These are phyloP conservation scores for Hordeum pubiflorum DNA, from an alignment of 202 grass and related monocot species.

Conservation along the genomic window DNA sequence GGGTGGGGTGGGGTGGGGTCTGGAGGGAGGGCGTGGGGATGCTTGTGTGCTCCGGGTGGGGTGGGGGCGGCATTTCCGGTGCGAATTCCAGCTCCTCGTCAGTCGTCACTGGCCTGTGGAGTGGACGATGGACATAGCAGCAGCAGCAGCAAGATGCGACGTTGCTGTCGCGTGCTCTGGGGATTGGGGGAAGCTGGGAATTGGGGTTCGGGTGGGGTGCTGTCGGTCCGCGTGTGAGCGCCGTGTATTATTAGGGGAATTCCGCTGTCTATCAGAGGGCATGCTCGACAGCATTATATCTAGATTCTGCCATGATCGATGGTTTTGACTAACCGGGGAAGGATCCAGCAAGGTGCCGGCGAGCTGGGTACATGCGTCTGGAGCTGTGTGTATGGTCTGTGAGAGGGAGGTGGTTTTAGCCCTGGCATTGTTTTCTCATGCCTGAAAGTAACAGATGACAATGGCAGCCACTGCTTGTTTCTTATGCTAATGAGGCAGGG, in stretches of 20 bases:
- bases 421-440: not conserved
- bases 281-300: not conserved
- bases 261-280: not conserved
- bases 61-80: not conserved
- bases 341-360: conserved; percentile 16
- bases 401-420: not conserved
- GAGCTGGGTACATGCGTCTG: not conserved
- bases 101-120: not conserved
- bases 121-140: not conserved
- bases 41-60: not conserved
- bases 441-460: not conserved
- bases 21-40: not conserved
- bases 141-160: not conserved
- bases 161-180: not conserved
- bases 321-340: not conserved
- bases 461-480: not conserved
- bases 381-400: not conserved
- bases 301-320: not conserved
- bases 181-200: not conserved
- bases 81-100: not conserved
- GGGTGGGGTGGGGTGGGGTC: not conserved
- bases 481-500: not conserved
- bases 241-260: not conserved
- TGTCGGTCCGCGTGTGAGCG: not conserved
- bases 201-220: not conserved